Percentiles rank a stretch among this genome's conserved stretches.
Evolutionary conservation across 345 rosid species (phyloP).

Genomic region (Hibiscus trionum): DNA sequence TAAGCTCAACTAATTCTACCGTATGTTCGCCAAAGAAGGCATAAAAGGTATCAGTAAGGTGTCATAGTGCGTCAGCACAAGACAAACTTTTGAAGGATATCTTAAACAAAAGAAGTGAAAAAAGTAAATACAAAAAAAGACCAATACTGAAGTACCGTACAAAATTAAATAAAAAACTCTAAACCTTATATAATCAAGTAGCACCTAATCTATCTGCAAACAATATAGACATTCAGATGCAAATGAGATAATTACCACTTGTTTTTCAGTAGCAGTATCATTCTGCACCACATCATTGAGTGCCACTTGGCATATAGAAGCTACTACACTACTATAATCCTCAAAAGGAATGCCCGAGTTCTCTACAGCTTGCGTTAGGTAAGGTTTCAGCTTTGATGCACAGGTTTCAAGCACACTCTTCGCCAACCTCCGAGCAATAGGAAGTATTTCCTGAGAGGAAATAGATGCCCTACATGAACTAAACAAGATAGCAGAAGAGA

Average conservation of each 20-base stretch:
- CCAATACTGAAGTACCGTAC: neutral
- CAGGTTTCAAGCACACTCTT: slow-evolving; percentile 62
- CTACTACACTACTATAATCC: slow-evolving; percentile 55
- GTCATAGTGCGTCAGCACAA: neutral
- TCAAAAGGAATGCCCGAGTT: slow-evolving; percentile 42
- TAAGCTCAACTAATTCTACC: neutral
- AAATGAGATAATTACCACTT: slow-evolving; percentile 36
- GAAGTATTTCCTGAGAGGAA: slow-evolving; percentile 48
- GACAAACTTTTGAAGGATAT: neutral
- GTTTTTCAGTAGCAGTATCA: slow-evolving; percentile 34
- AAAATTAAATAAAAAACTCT: neutral
- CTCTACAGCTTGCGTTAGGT: slow-evolving; percentile 51
- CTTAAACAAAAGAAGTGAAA: slow-evolving; percentile 4
- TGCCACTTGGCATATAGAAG: slow-evolving; percentile 58
- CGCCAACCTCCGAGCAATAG: slow-evolving; percentile 58
- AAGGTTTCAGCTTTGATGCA: slow-evolving; percentile 67
- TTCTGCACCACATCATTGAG: slow-evolving; percentile 32
- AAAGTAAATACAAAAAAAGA: neutral
- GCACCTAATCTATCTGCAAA: neutral
- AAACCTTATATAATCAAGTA: neutral
- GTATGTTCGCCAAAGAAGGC: neutral
- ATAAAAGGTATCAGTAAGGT: neutral
- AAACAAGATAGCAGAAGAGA: slow-evolving; percentile 6
- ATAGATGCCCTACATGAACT: slow-evolving; percentile 6
- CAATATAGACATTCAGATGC: neutral